Percentiles rank a stretch among this genome's conserved stretches.
These are phyloP conservation scores for Pichia kluyveri DNA, from an alignment of 805 yeast genomes.

Conservation along the genomic window DNA sequence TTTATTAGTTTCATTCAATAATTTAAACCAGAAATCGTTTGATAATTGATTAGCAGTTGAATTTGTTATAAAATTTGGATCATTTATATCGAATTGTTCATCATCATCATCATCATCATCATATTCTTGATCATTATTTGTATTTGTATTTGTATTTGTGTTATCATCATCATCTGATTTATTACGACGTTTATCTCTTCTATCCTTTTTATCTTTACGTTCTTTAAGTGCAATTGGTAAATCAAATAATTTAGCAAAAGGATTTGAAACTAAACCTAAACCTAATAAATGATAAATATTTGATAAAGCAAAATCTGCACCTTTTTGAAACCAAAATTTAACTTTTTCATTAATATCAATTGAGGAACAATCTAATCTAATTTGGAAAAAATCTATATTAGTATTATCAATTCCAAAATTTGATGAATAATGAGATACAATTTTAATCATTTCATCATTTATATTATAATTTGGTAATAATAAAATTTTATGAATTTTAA, in stretches of 20 bases:
- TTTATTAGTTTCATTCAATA: constrained; percentile 47
- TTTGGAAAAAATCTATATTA: constrained; percentile 53
- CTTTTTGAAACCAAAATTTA: constrained; percentile 70
- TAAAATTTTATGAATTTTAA: constrained; percentile 60
- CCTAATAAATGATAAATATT: constrained; percentile 70
- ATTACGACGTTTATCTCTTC: constrained; percentile 49
- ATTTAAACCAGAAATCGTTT: constrained; percentile 45
- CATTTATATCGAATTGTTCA: constrained; percentile 7
- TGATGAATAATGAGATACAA: constrained; percentile 55
- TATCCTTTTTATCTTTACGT: constrained; percentile 62
- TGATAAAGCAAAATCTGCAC: constrained; percentile 66
- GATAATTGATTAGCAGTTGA: constrained; percentile 23
- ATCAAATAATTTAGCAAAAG: constrained; percentile 67
- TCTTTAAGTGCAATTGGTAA: constrained; percentile 65
- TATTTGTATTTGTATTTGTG: not conserved
- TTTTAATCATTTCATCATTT: constrained; percentile 45
- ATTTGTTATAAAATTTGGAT: constrained; percentile 17
- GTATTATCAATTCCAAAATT: constrained; percentile 62
- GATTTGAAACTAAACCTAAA: constrained; percentile 66
- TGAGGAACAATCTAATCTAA: constrained; percentile 31
- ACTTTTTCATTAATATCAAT: constrained; percentile 32
- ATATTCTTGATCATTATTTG: no score
- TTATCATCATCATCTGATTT: constrained; percentile 7
- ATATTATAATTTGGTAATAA: constrained; percentile 48
- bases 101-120: not conserved